Conservation (phyloP, 2,329 filamentous ascomycete species). For the Leptodontidium sp. region DNA sequence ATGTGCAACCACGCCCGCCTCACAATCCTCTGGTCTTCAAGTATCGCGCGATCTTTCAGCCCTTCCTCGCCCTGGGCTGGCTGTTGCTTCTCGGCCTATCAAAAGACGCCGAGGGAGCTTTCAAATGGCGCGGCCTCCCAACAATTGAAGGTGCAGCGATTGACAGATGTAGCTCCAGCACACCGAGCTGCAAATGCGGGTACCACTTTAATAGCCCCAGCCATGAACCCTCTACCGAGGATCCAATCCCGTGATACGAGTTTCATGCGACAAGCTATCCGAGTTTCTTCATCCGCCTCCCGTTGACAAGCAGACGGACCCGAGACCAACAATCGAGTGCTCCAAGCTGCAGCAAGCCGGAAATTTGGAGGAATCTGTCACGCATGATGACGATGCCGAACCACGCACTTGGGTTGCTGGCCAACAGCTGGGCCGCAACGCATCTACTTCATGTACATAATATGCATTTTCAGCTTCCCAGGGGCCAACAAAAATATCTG, state of each 20-base stretch:
- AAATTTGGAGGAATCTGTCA: neutral
- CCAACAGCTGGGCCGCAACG: neutral
- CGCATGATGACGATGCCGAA: neutral
- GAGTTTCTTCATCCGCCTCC: neutral
- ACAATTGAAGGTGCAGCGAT: neutral
- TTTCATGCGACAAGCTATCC: constrained; percentile 5
- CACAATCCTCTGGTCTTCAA: neutral
- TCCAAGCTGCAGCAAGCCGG: neutral
- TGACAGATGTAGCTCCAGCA: constrained; percentile 6
- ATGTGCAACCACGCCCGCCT: neutral
- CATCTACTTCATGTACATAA: neutral
- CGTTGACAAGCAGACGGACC: neutral
- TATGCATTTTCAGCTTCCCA: no score
- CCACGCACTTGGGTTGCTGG: neutral
- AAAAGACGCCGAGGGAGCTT: neutral
- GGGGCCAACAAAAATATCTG: no score
- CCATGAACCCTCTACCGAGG: neutral
- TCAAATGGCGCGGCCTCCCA: neutral
- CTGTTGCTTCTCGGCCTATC: neutral
- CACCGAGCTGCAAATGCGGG: neutral
- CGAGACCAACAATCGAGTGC: constrained; percentile 3
- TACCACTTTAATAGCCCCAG: no score
- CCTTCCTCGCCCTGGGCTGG: neutral
- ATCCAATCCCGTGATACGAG: neutral
- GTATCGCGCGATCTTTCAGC: neutral